These are phyloP conservation scores for Dentiscutata heterogama DNA, from an alignment of 371 early-diverging fungal genomes.

Conservation along the genomic window DNA sequence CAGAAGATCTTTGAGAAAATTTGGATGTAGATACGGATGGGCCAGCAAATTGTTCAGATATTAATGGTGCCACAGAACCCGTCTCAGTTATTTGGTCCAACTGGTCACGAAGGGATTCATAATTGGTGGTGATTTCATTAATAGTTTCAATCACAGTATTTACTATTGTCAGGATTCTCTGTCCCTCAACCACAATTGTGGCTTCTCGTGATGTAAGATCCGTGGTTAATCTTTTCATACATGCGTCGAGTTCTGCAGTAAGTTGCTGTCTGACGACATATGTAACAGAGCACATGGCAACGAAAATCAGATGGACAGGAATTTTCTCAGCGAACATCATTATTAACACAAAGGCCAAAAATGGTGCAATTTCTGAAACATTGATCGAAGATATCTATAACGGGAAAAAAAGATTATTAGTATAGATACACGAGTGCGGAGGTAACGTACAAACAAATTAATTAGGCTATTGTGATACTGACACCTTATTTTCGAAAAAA, in stretches of 20 bases:
- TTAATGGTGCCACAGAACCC: slow-evolving; percentile 24
- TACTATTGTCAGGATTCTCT: slow-evolving; percentile 9
- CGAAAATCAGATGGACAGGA: slow-evolving; percentile 3
- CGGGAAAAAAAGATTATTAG: background rate
- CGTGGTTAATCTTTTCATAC: background rate
- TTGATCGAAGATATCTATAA: slow-evolving; percentile 27
- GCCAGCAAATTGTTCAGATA: slow-evolving; percentile 18
- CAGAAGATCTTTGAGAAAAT: slow-evolving; percentile 11
- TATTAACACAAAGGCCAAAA: slow-evolving; percentile 19
- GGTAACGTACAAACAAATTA: background rate
- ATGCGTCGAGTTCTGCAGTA: background rate
- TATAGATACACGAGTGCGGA: background rate
- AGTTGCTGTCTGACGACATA: slow-evolving; percentile 16
- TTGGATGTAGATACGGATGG: slow-evolving; percentile 1
- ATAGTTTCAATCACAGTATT: slow-evolving; percentile 11
- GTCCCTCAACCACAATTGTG: background rate
- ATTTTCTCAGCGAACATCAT: slow-evolving; percentile 30
- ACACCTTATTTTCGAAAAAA: too few relatives aligned
- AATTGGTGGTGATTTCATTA: slow-evolving; percentile 4
- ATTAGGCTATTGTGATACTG: too few relatives aligned
- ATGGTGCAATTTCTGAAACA: slow-evolving; percentile 3
- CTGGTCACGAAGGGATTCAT: too few relatives aligned
- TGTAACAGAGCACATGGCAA: slow-evolving; percentile 8
- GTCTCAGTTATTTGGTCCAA: too few relatives aligned
- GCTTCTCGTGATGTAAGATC: background rate